Conservation (phyloP, 495 filamentous ascomycete genomes). For the Amphirosellinia nigrospora region DNA sequence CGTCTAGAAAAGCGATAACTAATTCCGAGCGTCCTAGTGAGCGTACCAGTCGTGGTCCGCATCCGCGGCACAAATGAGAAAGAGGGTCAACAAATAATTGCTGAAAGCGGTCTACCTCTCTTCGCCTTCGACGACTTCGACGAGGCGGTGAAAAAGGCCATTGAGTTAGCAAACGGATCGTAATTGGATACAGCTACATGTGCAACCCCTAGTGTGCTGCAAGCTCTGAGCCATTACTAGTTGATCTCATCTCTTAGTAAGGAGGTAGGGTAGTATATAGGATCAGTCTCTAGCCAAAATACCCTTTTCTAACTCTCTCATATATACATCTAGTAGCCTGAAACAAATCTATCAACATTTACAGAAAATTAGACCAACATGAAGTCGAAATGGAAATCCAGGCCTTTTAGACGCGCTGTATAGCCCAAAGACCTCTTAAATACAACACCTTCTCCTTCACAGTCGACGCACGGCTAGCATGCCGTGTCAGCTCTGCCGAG, state of each 20-base stretch:
- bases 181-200: neutral
- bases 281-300: neutral
- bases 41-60: slow-evolving; percentile 81
- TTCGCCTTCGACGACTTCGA: slow-evolving; percentile 85
- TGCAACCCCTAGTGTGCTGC: neutral
- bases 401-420: slow-evolving; percentile 27
- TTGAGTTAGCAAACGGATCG: slow-evolving; percentile 61
- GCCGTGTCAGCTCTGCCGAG: slow-evolving; percentile 25
- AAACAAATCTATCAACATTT: neutral
- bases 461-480: slow-evolving; percentile 19
- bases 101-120: slow-evolving; percentile 72
- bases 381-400: neutral
- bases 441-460: slow-evolving; percentile 21
- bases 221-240: neutral
- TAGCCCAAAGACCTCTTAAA: slow-evolving; percentile 36
- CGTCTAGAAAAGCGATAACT: neutral
- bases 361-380: neutral
- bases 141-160: slow-evolving; percentile 75
- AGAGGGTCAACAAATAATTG: slow-evolving; percentile 77
- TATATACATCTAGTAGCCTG: neutral
- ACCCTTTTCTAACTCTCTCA: neutral
- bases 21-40: slow-evolving; percentile 37
- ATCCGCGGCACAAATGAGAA: slow-evolving; percentile 84
- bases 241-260: neutral
- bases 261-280: no score